Evolutionary conservation across 1,284 basidiomycete species (phyloP).

Genomic region (Volvariella surrecta): DNA sequence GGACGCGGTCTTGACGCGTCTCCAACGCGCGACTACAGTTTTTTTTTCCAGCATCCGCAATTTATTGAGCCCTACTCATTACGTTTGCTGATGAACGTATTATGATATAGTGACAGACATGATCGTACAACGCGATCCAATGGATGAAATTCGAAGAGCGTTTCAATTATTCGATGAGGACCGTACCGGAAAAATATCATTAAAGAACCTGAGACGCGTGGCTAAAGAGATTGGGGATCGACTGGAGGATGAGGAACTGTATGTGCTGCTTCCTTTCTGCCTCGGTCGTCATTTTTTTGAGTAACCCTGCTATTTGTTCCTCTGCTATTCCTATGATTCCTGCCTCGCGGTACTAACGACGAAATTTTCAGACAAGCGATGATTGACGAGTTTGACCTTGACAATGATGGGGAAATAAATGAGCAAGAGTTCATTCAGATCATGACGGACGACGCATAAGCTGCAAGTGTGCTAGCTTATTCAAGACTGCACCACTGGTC

Average conservation of each 20-base stretch:
- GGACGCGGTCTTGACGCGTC: conserved; percentile 5
- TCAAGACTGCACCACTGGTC: conserved; percentile 5
- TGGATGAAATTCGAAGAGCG: conserved; percentile 93
- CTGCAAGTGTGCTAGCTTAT: background rate
- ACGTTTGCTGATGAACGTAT: no score
- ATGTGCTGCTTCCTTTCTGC: conserved; percentile 26
- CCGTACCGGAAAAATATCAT: conserved; percentile 87
- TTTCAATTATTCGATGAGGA: conserved; percentile 98
- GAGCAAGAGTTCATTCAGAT: conserved; percentile 93
- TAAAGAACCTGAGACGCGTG: conserved; percentile 87
- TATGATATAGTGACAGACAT: conserved; percentile 78
- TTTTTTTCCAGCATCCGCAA: background rate
- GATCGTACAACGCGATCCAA: conserved; percentile 89
- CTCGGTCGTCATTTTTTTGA: conserved; percentile 1
- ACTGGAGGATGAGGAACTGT: conserved; percentile 96
- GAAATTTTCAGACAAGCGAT: conserved; percentile 79
- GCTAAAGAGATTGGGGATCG: conserved; percentile 97
- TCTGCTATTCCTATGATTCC: conserved; percentile 9
- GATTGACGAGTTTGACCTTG: conserved; percentile 99
- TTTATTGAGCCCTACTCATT: no score
- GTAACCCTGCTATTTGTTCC: no score
- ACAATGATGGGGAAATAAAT: conserved; percentile 97
- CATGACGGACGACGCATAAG: conserved; percentile 82
- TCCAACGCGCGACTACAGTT: background rate
- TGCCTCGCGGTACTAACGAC: conserved; percentile 3